Conservation (phyloP, 2,329 filamentous ascomycete genomes). For the Hirsutella rhossiliensis region DNA sequence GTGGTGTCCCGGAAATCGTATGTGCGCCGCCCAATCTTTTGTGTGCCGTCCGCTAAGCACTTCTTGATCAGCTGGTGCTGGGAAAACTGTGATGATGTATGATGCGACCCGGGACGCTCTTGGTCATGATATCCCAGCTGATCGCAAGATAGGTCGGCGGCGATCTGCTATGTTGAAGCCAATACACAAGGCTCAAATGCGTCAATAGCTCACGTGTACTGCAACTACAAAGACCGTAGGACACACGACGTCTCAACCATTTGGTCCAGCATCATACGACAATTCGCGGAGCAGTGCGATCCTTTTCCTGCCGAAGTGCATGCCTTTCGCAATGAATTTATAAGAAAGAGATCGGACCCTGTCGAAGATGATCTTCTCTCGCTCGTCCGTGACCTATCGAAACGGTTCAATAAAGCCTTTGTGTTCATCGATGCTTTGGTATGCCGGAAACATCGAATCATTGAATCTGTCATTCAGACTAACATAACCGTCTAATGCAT, state of each 20-base stretch:
- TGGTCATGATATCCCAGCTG: too few species aligned
- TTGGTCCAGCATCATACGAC: conserved; percentile 4
- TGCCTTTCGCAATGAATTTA: conserved; percentile 3
- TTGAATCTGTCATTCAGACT: not conserved
- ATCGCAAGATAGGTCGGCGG: conserved; percentile 2
- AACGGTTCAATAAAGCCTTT: conserved; percentile 1
- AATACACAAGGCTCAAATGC: not conserved
- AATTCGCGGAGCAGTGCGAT: conserved; percentile 3
- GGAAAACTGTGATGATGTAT: conserved; percentile 6
- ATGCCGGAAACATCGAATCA: not conserved
- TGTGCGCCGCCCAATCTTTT: not conserved
- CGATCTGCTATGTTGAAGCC: conserved; percentile 4
- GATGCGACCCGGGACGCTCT: too few species aligned
- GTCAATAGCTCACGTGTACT: conserved; percentile 5
- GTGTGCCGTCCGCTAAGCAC: not conserved
- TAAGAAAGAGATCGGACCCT: conserved; percentile 4
- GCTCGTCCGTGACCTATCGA: conserved; percentile 2
- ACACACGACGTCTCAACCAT: conserved; percentile 1
- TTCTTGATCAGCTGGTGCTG: conserved; percentile 4
- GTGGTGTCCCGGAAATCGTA: conserved; percentile 6
- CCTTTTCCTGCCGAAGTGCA: conserved; percentile 2
- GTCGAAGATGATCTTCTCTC: conserved; percentile 3
- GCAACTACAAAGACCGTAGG: conserved; percentile 3
- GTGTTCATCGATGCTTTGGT: conserved; percentile 5
- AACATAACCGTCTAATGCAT: not conserved